A percentile compares a stretch with the other conserved stretches of the same genome.
phyloP scores from a whole-genome alignment of 306 rosid species.

The Luffa aegyptiaca region DNA sequence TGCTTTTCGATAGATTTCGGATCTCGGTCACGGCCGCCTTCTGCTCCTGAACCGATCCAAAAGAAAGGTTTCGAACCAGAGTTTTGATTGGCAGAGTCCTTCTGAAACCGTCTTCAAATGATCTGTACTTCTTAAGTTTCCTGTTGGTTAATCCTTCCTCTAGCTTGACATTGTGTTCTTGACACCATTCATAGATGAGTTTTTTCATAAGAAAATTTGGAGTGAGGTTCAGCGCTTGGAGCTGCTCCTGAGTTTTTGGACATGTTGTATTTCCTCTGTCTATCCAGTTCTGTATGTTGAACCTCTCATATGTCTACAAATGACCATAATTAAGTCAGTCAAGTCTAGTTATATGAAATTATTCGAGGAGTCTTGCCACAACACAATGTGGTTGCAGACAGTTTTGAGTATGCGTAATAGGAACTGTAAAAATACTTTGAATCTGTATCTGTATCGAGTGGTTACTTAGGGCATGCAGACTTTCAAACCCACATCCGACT shows the following conservation, averaged over 20 bases:
- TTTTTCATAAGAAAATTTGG: constrained; percentile 81
- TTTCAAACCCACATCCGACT: no score
- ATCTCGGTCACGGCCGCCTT: constrained; percentile 68
- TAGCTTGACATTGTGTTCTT: constrained; percentile 59
- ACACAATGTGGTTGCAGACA: not conserved
- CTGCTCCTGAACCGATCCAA: constrained; percentile 50
- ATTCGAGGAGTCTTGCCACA: not conserved
- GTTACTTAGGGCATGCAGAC: no score
- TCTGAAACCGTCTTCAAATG: constrained; percentile 60
- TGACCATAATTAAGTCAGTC: not conserved
- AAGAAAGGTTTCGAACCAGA: constrained; percentile 58
- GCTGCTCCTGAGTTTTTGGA: constrained; percentile 94
- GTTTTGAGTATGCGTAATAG: no score
- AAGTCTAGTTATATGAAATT: not conserved
- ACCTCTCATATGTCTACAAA: constrained; percentile 81
- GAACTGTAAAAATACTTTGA: no score
- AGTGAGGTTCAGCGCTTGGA: constrained; percentile 56
- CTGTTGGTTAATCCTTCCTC: constrained; percentile 68
- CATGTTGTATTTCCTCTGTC: constrained; percentile 76
- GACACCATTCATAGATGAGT: constrained; percentile 79
- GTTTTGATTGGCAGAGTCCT: constrained; percentile 55
- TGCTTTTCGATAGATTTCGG: constrained; percentile 74
- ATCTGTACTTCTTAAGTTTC: constrained; percentile 67
- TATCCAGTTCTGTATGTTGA: constrained; percentile 86
- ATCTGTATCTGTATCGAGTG: no score